These are phyloP conservation scores for Fraxinus greggii DNA, from an alignment of 305 asterid species.

Conservation along the genomic window DNA sequence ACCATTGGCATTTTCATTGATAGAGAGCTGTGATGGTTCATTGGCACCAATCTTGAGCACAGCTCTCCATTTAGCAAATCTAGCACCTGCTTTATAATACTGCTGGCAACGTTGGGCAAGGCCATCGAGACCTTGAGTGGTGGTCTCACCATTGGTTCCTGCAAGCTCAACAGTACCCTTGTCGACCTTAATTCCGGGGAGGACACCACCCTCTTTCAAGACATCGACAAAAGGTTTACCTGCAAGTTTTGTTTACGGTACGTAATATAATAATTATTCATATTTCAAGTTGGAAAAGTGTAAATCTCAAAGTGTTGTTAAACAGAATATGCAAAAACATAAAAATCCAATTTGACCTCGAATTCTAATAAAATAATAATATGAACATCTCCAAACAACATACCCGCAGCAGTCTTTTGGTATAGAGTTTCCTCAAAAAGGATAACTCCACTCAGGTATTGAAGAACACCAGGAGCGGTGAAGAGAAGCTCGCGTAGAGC, in stretches of 20 bases:
- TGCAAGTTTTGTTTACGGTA: slow-evolving; percentile 5
- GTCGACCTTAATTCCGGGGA: slow-evolving; percentile 67
- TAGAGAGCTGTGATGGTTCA: slow-evolving; percentile 53
- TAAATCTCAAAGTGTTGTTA: background rate
- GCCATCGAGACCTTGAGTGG: slow-evolving; percentile 65
- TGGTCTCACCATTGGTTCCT: slow-evolving; percentile 60
- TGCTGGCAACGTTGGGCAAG: slow-evolving; percentile 49
- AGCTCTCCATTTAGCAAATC: slow-evolving; percentile 35
- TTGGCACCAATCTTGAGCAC: slow-evolving; percentile 31
- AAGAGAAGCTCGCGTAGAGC: slow-evolving; percentile 63
- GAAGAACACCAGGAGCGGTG: slow-evolving; percentile 56
- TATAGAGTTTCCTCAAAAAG: slow-evolving; percentile 56
- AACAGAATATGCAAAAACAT: background rate
- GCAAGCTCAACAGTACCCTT: slow-evolving; percentile 60
- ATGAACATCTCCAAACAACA: background rate
- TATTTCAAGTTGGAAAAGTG: background rate
- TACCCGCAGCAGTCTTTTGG: slow-evolving; percentile 62
- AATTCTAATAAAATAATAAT: background rate
- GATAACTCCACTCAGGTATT: slow-evolving; percentile 38
- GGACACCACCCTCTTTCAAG: slow-evolving; percentile 59
- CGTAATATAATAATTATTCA: background rate
- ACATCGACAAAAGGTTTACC: slow-evolving; percentile 62
- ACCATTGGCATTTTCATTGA: slow-evolving; percentile 56
- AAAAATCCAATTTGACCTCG: background rate
- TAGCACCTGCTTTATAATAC: slow-evolving; percentile 33